Evolutionary conservation across 2,329 filamentous ascomycete genomes (phyloP), one percentile per base, ranked within the genome.

Genomic region (Canariomyces notabilis): DNA sequence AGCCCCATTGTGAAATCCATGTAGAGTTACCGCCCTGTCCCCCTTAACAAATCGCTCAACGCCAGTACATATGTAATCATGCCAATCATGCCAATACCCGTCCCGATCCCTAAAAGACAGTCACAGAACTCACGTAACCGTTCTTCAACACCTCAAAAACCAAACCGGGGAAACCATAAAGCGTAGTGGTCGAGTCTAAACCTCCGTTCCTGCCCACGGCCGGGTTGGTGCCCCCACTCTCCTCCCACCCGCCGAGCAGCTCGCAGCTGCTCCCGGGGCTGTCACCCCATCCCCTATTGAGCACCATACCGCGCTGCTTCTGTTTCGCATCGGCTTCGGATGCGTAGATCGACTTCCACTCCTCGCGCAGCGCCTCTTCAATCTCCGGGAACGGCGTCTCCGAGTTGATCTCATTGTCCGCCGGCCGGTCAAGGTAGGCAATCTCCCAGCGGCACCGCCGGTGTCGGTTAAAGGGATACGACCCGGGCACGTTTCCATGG

Each of bases 141-240:
- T 95, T 96, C 79, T 87, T 90, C 65, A 97, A 68, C 21, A 98
- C 91, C 68, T 98, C 93, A 69, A 98, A 97, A 37, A 96, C 81
- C 65, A 97, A 70, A 0, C 93, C 91, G 0, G 93, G 91, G 60
- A 96, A 96, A 1, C 91, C 90, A 69, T 89, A 97, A 21, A 98
- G 68, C 51, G 90, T 91, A 14, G 90, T 95, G 46, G 77, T 81
- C 49, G 77, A 78, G 56, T 81, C 77, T 32, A 76, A 75, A 36
- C 64, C 73, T 2, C 72, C 68, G 37, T 39, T 44, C 68, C 67
- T 79, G 12, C 68, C 69, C 57, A 65, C 66, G 54, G 67, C 58
- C 65, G 58, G 72, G 67, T 61, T 69, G 68, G 53, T 73, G 75
- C 66, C 64, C 57, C 69, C 71, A 54, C 79, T 84, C 57, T 93